These are phyloP conservation scores for Bipolaris gigantea DNA, from an alignment of 2,329 filamentous ascomycete species.

Conservation along the genomic window DNA sequence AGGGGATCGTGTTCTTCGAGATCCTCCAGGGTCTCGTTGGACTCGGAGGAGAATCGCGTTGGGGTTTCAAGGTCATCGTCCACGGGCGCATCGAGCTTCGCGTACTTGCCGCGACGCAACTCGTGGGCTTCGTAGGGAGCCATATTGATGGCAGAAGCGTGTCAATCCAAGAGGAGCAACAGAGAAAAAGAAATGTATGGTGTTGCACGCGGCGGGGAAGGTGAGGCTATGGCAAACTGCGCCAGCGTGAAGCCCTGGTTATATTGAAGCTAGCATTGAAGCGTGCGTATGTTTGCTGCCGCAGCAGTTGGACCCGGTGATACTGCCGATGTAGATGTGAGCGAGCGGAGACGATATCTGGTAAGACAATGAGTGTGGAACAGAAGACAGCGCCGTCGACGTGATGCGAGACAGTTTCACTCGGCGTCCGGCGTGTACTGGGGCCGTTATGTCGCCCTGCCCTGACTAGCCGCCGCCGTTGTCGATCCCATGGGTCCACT, in stretches of 20 bases:
- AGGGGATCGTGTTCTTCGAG: conserved; percentile 53
- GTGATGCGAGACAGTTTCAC: conserved; percentile 17
- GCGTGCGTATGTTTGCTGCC: conserved; percentile 1
- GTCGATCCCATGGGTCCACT: conserved; percentile 14
- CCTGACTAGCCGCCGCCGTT: conserved; percentile 16
- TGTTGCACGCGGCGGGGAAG: neutral
- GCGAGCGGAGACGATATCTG: neutral
- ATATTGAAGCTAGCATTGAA: conserved; percentile 12
- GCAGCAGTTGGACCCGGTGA: neutral
- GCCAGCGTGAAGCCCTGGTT: conserved; percentile 15
- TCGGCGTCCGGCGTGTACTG: neutral
- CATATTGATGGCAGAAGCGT: conserved; percentile 18
- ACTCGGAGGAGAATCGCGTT: conserved; percentile 43
- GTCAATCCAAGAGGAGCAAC: neutral
- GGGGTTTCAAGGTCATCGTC: conserved; percentile 39
- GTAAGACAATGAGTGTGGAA: neutral
- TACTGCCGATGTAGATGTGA: neutral
- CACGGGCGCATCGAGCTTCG: conserved; percentile 40
- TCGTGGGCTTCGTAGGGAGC: conserved; percentile 37
- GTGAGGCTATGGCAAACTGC: conserved; percentile 13
- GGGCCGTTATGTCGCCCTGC: conserved; percentile 12
- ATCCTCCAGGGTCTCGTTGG: conserved; percentile 42
- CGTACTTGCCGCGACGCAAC: conserved; percentile 44
- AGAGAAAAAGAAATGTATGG: neutral
- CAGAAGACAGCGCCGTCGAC: conserved; percentile 13